phyloP scores from a whole-genome alignment of 2,329 filamentous ascomycete species.

The Madurella fahalii region DNA sequence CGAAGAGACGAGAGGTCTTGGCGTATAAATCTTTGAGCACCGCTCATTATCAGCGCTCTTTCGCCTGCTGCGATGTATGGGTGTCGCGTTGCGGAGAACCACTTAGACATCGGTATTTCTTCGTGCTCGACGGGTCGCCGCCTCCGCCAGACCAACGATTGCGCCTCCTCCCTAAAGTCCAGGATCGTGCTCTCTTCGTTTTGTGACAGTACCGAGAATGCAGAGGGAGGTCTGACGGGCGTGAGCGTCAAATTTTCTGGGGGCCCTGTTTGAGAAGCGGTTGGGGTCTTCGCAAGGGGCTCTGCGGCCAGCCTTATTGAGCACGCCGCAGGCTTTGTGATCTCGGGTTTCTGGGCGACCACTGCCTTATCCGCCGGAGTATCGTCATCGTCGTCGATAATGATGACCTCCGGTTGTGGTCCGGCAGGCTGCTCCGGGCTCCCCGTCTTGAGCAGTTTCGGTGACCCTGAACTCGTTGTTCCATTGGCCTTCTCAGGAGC shows the following conservation, averaged over 20 bases:
- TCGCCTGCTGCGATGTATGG: constrained; percentile 26
- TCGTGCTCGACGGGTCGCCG: background rate
- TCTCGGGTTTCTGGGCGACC: background rate
- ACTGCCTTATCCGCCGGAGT: background rate
- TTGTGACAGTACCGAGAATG: background rate
- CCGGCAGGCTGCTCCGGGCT: background rate
- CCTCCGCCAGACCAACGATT: constrained; percentile 20
- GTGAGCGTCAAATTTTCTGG: too few species aligned
- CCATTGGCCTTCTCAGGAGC: background rate
- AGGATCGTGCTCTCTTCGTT: constrained; percentile 1
- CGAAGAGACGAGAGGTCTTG: constrained; percentile 4
- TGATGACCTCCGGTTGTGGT: constrained; percentile 9
- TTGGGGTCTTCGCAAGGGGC: too few species aligned
- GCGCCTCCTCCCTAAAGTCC: constrained; percentile 20
- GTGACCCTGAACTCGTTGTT: background rate
- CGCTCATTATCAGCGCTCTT: constrained; percentile 20
- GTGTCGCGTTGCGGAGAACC: constrained; percentile 13
- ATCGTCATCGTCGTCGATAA: constrained; percentile 15
- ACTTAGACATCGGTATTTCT: constrained; percentile 1
- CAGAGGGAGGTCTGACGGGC: too few species aligned
- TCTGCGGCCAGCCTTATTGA: too few species aligned
- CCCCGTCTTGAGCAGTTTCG: background rate
- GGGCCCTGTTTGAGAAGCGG: background rate
- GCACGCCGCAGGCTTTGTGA: background rate
- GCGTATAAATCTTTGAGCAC: constrained; percentile 15